Evolutionary conservation across 306 rosid species (phyloP), one percentile per base, ranked within the genome.

Genomic region (Glycyrrhiza uralensis): DNA sequence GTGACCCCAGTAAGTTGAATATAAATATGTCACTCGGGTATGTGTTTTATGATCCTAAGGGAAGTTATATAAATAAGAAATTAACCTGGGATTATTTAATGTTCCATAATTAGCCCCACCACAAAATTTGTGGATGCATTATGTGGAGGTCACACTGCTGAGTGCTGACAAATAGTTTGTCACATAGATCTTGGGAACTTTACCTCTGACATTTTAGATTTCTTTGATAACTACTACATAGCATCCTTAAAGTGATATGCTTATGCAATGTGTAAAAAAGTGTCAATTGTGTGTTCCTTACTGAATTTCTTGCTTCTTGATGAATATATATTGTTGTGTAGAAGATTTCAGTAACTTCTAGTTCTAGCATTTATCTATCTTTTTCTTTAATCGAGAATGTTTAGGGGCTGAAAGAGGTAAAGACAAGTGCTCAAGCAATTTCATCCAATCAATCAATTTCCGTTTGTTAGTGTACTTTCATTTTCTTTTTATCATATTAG

Each of bases 1-100:
- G n/a, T 11, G 47, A 89, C 51, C 99, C 99, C 3, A 84, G 93
- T 86, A 82, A 77, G 79, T 72, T 62, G 0, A 28, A 5, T 20
- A 28, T 39, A 17, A 30, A 52, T n/a, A n/a, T 20, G 56, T 15
- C 23, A 35, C 11, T 14, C 4, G 7, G 7, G 1, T 18, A 6
- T 9, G 2, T 15, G 1, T 15, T 14, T 11, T 23, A n/a, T 8
- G n/a, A 38, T 44, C 20, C 9, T 23, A 0, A 1, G 2, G 3
- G 4, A 28, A 26, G 45, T 44, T 47, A 11, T 61, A 5, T 45
- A 15, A 61, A n/a, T n/a, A n/a, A 14, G 32, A 47, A n/a, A 24
- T 12, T n/a, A n/a, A n/a, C n/a, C 2, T 36, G n/a, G 45, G 23
- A 61, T 74, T 17, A 50, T 62, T 10, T 14, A 17, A n/a, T n/a